Percentiles rank a stretch among this genome's conserved stretches.
These are phyloP conservation scores for Bullera alba DNA, from an alignment of 768 basidiomycete genomes.

Conservation along the genomic window DNA sequence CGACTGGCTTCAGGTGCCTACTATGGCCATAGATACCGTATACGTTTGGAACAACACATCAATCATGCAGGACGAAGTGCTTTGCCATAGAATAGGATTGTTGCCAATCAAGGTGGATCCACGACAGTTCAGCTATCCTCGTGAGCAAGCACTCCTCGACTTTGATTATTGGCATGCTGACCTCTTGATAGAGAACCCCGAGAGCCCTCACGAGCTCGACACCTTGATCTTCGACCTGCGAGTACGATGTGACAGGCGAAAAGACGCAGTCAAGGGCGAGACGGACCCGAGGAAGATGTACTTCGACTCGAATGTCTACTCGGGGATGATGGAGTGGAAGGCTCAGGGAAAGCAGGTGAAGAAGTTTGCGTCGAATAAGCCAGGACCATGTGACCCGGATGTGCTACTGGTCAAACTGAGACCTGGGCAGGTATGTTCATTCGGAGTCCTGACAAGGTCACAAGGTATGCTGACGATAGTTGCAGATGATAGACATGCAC, in stretches of 20 bases:
- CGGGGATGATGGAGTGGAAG: conserved; percentile 57
- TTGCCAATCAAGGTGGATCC: conserved; percentile 86
- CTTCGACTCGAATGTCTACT: conserved; percentile 52
- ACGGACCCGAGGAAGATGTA: conserved; percentile 62
- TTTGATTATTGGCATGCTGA: not conserved
- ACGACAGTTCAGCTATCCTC: conserved; percentile 52
- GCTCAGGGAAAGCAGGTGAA: conserved; percentile 72
- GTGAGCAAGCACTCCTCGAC: conserved; percentile 22
- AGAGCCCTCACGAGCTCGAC: conserved; percentile 71
- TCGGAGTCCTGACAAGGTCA: not conserved
- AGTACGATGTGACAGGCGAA: conserved; percentile 58
- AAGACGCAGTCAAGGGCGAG: conserved; percentile 50
- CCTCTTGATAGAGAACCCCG: conserved; percentile 4
- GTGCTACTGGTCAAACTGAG: conserved; percentile 86
- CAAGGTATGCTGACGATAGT: not conserved
- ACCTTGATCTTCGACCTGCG: conserved; percentile 80
- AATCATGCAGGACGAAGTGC: conserved; percentile 86
- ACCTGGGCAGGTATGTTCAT: conserved; percentile 63
- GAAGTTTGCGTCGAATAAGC: conserved; percentile 44
- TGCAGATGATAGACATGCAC: conserved; percentile 63
- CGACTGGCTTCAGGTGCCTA: conserved; percentile 62
- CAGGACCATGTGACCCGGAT: conserved; percentile 48
- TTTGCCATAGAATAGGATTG: conserved; percentile 85
- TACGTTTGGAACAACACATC: conserved; percentile 93
- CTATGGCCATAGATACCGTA: conserved; percentile 79